phyloP scores from a whole-genome alignment of 1,139 yeast genomes.

The Torulaspora pretoriensis region DNA sequence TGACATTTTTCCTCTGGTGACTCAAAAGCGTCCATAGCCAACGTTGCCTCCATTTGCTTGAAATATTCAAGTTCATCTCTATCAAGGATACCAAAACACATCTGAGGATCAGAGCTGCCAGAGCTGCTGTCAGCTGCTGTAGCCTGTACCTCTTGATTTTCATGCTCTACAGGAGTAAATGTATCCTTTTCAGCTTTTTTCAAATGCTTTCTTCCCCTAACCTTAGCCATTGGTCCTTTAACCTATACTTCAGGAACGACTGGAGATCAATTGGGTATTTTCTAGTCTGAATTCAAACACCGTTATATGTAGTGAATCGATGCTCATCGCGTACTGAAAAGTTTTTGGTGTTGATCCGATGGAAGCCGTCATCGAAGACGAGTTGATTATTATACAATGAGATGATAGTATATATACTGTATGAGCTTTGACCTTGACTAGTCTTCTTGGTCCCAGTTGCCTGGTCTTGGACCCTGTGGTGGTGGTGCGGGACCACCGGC shows the following conservation, averaged over 20 bases:
- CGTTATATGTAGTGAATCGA: background rate
- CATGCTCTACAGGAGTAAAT: conserved; percentile 22
- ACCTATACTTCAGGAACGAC: background rate
- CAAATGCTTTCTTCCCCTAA: conserved; percentile 68
- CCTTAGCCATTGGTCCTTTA: conserved; percentile 38
- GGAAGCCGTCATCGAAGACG: conserved; percentile 1
- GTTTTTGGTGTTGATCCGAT: conserved; percentile 5
- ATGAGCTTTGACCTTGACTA: conserved; percentile 29
- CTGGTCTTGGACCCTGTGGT: conserved; percentile 72
- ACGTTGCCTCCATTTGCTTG: conserved; percentile 84
- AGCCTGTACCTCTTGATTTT: conserved; percentile 9
- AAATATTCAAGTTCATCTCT: conserved; percentile 82
- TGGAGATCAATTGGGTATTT: background rate
- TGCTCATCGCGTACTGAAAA: conserved; percentile 10
- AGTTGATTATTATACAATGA: conserved; percentile 6
- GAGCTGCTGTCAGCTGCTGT: conserved; percentile 3
- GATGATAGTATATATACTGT: background rate
- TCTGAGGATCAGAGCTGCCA: conserved; percentile 34
- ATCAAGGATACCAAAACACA: conserved; percentile 85
- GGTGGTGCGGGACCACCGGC: conserved; percentile 98
- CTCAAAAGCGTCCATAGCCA: conserved; percentile 77
- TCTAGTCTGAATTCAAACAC: no score
- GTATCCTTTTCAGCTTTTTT: conserved; percentile 40
- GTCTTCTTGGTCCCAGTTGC: conserved; percentile 97
- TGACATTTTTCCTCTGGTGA: conserved; percentile 66